These are phyloP conservation scores for Nothophytophthora sp. DNA, from an alignment of 352 stramenopile species.

Conservation along the genomic window DNA sequence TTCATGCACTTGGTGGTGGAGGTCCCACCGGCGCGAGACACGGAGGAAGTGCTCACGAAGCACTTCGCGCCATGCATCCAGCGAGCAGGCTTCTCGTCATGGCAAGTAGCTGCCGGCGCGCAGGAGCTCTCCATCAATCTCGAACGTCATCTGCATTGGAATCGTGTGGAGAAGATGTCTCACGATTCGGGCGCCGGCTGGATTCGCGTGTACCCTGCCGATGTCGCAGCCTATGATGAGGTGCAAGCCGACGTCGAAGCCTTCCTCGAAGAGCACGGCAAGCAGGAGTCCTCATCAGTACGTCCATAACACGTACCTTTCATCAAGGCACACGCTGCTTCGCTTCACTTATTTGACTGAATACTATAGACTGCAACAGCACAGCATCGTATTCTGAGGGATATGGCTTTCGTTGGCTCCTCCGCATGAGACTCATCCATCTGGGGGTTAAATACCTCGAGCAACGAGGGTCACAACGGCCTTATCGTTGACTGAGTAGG, in stretches of 20 bases:
- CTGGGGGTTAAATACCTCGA: conserved; percentile 48
- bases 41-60: conserved; percentile 56
- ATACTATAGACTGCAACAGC: conserved; percentile 30
- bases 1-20: conserved; percentile 87
- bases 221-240: conserved; percentile 76
- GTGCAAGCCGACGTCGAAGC: conserved; percentile 72
- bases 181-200: conserved; percentile 83
- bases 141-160: conserved; percentile 87
- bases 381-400: too few species aligned
- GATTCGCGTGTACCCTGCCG: conserved; percentile 85
- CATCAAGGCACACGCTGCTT: too few species aligned
- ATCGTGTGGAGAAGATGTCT: conserved; percentile 88
- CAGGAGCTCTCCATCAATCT: conserved; percentile 90
- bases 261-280: conserved; percentile 63
- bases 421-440: conserved; percentile 3
- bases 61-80: conserved; percentile 84
- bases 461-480: conserved; percentile 79
- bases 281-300: conserved; percentile 24
- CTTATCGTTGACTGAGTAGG: conserved; percentile 80
- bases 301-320: conserved; percentile 16
- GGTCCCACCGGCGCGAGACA: conserved; percentile 48
- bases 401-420: conserved; percentile 1
- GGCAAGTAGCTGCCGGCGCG: conserved; percentile 82
- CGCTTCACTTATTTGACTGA: too few species aligned
- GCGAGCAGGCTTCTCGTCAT: conserved; percentile 78